Evolutionary conservation across 2,329 filamentous ascomycete species (phyloP).

Genomic region (Dryadomyces sulphureus): DNA sequence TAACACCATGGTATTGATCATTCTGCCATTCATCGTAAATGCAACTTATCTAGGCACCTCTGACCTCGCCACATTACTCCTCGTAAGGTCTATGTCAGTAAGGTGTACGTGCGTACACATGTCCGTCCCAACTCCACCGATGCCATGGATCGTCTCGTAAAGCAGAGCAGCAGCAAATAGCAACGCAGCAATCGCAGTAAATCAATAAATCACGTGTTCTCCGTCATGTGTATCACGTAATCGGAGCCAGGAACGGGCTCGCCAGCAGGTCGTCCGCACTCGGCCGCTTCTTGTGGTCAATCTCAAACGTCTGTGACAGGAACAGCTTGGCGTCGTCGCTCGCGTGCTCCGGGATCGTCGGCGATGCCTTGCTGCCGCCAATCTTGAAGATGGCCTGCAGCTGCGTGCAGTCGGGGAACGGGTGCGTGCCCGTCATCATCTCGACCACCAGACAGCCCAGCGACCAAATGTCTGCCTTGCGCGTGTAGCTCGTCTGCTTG

Average conservation of each 20-base stretch:
- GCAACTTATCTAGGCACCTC: too few species aligned
- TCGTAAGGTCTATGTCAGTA: too few species aligned
- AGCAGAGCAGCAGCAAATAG: too few species aligned
- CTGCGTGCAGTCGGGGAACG: slow-evolving; percentile 93
- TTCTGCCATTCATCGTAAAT: too few species aligned
- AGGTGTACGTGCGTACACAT: too few species aligned
- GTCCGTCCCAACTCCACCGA: too few species aligned
- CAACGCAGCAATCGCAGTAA: too few species aligned
- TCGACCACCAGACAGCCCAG: slow-evolving; percentile 93
- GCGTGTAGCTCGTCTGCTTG: slow-evolving; percentile 92
- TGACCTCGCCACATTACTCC: too few species aligned
- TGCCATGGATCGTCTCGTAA: too few species aligned
- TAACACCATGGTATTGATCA: too few species aligned
- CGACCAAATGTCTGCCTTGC: slow-evolving; percentile 98
- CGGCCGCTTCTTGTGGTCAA: slow-evolving; percentile 84
- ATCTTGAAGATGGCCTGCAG: slow-evolving; percentile 99
- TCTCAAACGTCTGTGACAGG: slow-evolving; percentile 79
- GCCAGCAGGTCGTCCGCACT: slow-evolving; percentile 81
- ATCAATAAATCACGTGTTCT: too few species aligned
- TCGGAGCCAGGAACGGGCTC: slow-evolving; percentile 67
- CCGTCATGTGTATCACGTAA: slow-evolving; percentile 30
- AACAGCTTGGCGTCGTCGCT: slow-evolving; percentile 76
- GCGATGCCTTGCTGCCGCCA: slow-evolving; percentile 71
- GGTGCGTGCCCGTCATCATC: slow-evolving; percentile 96
- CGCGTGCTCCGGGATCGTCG: slow-evolving; percentile 75